phyloP scores from a whole-genome alignment of 2,329 filamentous ascomycete genomes.

The Colletotrichum sp. region DNA sequence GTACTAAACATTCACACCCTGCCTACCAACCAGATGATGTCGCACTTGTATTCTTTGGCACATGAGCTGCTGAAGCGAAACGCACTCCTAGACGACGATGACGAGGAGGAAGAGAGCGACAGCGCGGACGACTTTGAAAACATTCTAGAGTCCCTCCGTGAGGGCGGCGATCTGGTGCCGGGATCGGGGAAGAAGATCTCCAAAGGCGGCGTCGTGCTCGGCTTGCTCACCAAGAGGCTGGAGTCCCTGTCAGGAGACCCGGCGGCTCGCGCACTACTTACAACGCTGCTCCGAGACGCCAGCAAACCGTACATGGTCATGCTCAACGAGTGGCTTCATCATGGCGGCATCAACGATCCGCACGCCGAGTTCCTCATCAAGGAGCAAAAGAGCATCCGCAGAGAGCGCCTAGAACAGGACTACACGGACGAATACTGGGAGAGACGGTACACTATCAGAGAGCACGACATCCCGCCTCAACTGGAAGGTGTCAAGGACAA shows the following conservation, averaged over 20 bases:
- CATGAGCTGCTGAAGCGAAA: conserved; percentile 90
- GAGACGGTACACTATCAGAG: conserved; percentile 91
- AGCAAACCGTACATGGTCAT: conserved; percentile 96
- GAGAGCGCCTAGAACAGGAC: conserved; percentile 90
- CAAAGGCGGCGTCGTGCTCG: conserved; percentile 95
- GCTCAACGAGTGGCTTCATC: conserved; percentile 98
- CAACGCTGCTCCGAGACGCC: conserved; percentile 82
- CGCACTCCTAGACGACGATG: conserved; percentile 79
- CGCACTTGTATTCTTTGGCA: conserved; percentile 85
- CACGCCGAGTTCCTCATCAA: conserved; percentile 94
- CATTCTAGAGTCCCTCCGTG: conserved; percentile 86
- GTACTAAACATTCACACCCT: conserved; percentile 91
- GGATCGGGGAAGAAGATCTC: conserved; percentile 88
- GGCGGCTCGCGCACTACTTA: conserved; percentile 81
- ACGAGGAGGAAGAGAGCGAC: conserved; percentile 73
- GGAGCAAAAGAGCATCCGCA: conserved; percentile 92
- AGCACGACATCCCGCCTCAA: conserved; percentile 90
- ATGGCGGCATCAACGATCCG: conserved; percentile 92
- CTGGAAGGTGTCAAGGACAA: conserved; percentile 91
- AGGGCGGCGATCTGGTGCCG: conserved; percentile 81
- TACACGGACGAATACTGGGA: conserved; percentile 99
- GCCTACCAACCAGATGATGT: conserved; percentile 88
- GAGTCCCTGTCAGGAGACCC: conserved; percentile 94
- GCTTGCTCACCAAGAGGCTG: conserved; percentile 82
- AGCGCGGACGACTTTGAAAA: conserved; percentile 89